phyloP scores from a whole-genome alignment of 305 asterid species.

The Fraxinus albicans region DNA sequence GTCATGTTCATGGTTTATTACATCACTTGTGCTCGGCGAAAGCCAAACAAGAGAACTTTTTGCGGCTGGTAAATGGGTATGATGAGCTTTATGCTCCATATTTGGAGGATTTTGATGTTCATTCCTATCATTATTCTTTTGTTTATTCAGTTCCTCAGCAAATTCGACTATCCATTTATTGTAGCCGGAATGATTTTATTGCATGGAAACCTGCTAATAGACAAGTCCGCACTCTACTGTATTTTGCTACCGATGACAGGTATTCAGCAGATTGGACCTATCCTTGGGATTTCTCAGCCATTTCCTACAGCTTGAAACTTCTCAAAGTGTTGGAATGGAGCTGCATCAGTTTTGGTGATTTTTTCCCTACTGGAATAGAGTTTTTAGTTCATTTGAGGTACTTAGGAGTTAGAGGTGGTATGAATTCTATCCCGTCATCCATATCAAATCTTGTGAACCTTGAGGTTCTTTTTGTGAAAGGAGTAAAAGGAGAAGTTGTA shows the following conservation, averaged over 20 bases:
- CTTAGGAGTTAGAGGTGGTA: background rate
- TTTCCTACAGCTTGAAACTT: conserved; percentile 10
- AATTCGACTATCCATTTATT: background rate
- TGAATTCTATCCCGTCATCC: background rate
- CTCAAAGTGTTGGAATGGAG: conserved; percentile 16
- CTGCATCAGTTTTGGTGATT: background rate
- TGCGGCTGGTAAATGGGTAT: background rate
- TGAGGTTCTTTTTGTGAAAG: conserved; percentile 16
- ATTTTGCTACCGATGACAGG: conserved; percentile 3
- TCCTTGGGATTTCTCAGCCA: background rate
- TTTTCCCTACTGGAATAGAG: background rate
- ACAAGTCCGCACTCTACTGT: background rate
- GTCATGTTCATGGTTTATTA: conserved; percentile 27
- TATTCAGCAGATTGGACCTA: background rate
- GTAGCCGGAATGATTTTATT: background rate
- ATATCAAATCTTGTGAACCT: conserved; percentile 11
- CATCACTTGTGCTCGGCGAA: conserved; percentile 16
- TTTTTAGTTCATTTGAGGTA: conserved; percentile 16
- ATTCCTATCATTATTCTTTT: background rate
- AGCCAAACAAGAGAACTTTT: conserved; percentile 22
- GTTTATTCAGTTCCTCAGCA: background rate
- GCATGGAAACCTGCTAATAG: background rate
- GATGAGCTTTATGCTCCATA: background rate
- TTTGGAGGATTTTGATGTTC: background rate
- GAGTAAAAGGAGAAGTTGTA: background rate